A percentile compares a stretch with the other conserved stretches of the same genome.
phyloP scores from a whole-genome alignment of 176 grass and related monocot species.

The Musa acuminata region DNA sequence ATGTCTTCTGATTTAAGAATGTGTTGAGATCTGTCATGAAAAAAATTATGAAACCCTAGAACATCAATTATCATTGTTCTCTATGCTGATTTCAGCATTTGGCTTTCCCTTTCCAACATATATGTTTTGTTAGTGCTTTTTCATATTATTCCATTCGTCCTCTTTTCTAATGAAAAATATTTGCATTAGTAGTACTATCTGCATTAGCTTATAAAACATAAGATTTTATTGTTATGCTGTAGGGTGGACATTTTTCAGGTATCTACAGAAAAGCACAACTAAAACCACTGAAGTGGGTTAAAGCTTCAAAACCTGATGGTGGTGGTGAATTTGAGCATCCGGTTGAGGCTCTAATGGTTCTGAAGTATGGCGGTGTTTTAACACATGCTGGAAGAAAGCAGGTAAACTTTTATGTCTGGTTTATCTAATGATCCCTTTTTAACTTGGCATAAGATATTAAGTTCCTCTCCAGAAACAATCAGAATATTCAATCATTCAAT shows the following conservation, averaged over 20 bases:
- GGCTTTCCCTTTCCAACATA: background rate
- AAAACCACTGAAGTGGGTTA: slow-evolving; percentile 79
- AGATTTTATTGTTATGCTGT: slow-evolving; percentile 18
- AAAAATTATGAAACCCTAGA: no score
- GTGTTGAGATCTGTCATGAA: no score
- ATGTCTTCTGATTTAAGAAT: no score
- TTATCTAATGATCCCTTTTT: slow-evolving; percentile 5
- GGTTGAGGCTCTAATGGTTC: slow-evolving; percentile 85
- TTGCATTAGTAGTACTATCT: background rate
- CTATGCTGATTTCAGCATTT: background rate
- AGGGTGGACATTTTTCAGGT: slow-evolving; percentile 99
- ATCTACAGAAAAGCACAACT: slow-evolving; percentile 95
- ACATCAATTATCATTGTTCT: background rate
- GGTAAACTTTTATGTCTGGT: slow-evolving; percentile 28
- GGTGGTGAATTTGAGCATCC: slow-evolving; percentile 67
- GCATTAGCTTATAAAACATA: background rate
- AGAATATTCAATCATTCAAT: background rate
- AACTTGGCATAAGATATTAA: background rate
- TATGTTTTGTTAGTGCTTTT: background rate
- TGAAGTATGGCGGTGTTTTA: slow-evolving; percentile 91
- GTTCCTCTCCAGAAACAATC: background rate
- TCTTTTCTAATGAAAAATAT: background rate
- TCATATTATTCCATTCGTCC: background rate
- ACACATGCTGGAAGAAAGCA: slow-evolving; percentile 99
- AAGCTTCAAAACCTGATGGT: slow-evolving; percentile 43